A percentile compares a stretch with the other conserved stretches of the same genome.
Evolutionary conservation across 805 yeast genomes (phyloP).

Genomic region (Scheffersomyces ergatensis): DNA sequence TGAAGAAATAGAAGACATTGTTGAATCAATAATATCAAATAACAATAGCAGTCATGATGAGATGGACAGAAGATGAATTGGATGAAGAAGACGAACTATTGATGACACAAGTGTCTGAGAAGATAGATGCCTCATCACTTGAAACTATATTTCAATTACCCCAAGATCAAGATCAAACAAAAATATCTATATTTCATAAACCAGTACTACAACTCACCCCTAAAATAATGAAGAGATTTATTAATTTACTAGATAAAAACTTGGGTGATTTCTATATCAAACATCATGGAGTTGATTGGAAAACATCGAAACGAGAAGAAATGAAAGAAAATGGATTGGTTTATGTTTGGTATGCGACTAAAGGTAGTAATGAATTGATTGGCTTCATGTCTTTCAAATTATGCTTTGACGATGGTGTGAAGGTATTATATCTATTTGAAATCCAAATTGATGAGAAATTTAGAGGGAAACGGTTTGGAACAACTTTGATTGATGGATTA

Average conservation of each 20-base stretch:
- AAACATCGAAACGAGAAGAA: conserved; percentile 39
- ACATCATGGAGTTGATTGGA: conserved; percentile 40
- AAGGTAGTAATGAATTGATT: conserved; percentile 13
- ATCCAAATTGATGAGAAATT: conserved; percentile 42
- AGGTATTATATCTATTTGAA: conserved; percentile 54
- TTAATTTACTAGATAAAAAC: conserved; percentile 24
- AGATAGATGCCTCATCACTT: not conserved
- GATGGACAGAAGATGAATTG: conserved; percentile 3
- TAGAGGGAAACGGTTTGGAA: conserved; percentile 39
- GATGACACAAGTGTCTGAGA: conserved; percentile 7
- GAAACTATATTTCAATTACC: not conserved
- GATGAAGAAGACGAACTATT: conserved; percentile 14
- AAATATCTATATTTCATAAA: not conserved
- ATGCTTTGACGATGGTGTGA: conserved; percentile 32
- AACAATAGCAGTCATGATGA: too few relatives aligned
- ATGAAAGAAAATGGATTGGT: conserved; percentile 48
- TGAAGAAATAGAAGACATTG: too few relatives aligned
- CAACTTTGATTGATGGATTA: conserved; percentile 30
- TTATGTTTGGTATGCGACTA: conserved; percentile 31
- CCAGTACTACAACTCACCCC: conserved; percentile 5
- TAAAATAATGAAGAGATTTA: conserved; percentile 9
- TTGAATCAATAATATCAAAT: too few relatives aligned
- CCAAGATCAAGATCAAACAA: not conserved
- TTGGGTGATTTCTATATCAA: conserved; percentile 23
- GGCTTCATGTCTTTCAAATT: conserved; percentile 49